Conservation (phyloP, 305 asterid genomes). For the Fraxinus latifolia region DNA sequence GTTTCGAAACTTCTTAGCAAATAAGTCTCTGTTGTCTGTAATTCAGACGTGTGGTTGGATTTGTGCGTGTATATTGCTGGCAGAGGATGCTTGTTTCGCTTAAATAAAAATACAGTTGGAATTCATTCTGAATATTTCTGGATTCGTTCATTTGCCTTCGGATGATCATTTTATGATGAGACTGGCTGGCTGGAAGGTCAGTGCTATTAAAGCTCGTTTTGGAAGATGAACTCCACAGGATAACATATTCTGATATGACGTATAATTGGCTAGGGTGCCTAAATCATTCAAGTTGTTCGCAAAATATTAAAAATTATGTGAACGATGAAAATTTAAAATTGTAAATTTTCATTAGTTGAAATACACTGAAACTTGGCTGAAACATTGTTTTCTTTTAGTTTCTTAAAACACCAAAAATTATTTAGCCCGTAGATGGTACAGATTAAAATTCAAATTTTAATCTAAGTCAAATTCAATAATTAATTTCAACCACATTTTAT, state of each 20-base stretch:
- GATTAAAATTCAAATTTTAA: too few species aligned
- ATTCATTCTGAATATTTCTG: neutral
- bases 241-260: neutral
- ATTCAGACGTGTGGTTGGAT: constrained; percentile 1
- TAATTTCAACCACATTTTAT: too few species aligned
- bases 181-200: neutral
- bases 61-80: constrained; percentile 3
- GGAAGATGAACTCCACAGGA: neutral
- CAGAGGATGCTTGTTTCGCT: neutral
- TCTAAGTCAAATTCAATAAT: too few species aligned
- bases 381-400: too few species aligned
- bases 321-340: too few species aligned
- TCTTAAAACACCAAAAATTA: too few species aligned
- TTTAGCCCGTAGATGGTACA: too few species aligned
- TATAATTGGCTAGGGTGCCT: neutral
- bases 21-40: constrained; percentile 19
- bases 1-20: constrained; percentile 19
- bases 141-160: neutral
- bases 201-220: neutral
- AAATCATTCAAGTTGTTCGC: too few species aligned
- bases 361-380: too few species aligned
- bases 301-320: too few species aligned
- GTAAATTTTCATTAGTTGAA: too few species aligned
- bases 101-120: neutral
- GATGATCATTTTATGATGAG: neutral